A percentile compares a stretch with the other conserved stretches of the same genome.
phyloP scores from a whole-genome alignment of 345 rosid genomes.

The Bruguiera parviflora region DNA sequence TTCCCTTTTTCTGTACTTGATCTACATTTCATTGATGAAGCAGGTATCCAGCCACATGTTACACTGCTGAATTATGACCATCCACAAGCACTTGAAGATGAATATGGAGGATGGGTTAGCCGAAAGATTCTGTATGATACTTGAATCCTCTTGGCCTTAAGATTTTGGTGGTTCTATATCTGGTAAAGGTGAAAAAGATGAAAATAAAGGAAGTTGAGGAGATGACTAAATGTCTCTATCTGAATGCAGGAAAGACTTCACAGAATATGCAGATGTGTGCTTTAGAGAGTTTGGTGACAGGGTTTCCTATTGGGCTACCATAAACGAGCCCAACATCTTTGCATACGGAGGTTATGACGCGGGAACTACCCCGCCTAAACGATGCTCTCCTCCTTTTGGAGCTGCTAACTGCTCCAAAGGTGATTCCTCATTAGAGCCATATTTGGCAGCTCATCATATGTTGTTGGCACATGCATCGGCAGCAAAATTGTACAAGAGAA shows the following conservation, averaged over 20 bases:
- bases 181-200: neutral
- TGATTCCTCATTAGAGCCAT: slow-evolving; percentile 68
- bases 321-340: slow-evolving; percentile 60
- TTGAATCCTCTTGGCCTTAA: neutral
- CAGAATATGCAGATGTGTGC: slow-evolving; percentile 68
- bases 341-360: slow-evolving; percentile 32
- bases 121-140: slow-evolving; percentile 42
- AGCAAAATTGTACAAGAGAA: slow-evolving; percentile 50
- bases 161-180: neutral
- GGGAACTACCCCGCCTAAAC: slow-evolving; percentile 40
- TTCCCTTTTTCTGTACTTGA: neutral
- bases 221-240: neutral
- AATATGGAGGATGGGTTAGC: slow-evolving; percentile 69
- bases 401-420: slow-evolving; percentile 36
- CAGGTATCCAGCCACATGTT: slow-evolving; percentile 66
- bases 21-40: neutral
- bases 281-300: slow-evolving; percentile 73
- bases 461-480: slow-evolving; percentile 70
- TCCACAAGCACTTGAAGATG: slow-evolving; percentile 67
- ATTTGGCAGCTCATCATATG: slow-evolving; percentile 56
- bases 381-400: slow-evolving; percentile 36
- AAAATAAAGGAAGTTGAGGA: neutral
- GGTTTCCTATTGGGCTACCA: slow-evolving; percentile 61
- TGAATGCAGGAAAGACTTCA: slow-evolving; percentile 67
- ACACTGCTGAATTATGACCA: slow-evolving; percentile 53